Evolutionary conservation across 192 early-diverging fungal species (phyloP), one percentile per base, ranked within the genome.

Genomic region (Obelidium mucronatum): DNA sequence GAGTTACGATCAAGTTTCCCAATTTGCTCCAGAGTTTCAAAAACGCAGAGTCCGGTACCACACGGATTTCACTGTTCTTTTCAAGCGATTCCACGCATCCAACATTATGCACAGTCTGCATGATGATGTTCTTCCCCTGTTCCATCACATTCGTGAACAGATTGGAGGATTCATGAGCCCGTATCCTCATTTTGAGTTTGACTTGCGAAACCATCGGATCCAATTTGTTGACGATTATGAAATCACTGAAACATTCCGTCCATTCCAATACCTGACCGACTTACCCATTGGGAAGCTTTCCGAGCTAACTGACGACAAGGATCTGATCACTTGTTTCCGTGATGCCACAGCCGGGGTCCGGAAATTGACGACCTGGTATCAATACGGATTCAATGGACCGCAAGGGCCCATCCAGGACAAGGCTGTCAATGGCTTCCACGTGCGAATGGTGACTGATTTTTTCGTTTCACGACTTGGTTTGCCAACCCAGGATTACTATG

Each of bases 101-200:
- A 87, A 87, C 76, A 87, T 87, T 63, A 87, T 87, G 86, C 86
- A 87, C 64, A 83, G 76, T 54, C 64, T 87, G 24, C 86, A 87
- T 61, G 86, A 87, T 56, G 86, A 87, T 74, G 79, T 79, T 1
- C 40, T 87, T 63, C 77, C 72, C 24, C 58, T 87, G 70, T 87
- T 76, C 60, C 74, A 75, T 73, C 54, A 73, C 26, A 77, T 87
- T 24, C 85, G 83, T 42, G 51, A 82, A 54, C 73, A 63, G 40
- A 33, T 81, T 36, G 79, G 77, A 8, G 58, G 73, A 26, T 65
- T 53, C 26, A 55, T 54, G 55, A 52, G 30, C 22, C n/a, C 31
- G 1, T 74, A 54, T 37, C 40, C 35, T 2, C 58, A 80, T 40
- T 64, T 71, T 2, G 74, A 68, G 2, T 87, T 87, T 52, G 44